Evolutionary conservation across 495 filamentous ascomycete genomes (phyloP), one percentile per base, ranked within the genome.

Genomic region (Penicillium cosmopolitanum): DNA sequence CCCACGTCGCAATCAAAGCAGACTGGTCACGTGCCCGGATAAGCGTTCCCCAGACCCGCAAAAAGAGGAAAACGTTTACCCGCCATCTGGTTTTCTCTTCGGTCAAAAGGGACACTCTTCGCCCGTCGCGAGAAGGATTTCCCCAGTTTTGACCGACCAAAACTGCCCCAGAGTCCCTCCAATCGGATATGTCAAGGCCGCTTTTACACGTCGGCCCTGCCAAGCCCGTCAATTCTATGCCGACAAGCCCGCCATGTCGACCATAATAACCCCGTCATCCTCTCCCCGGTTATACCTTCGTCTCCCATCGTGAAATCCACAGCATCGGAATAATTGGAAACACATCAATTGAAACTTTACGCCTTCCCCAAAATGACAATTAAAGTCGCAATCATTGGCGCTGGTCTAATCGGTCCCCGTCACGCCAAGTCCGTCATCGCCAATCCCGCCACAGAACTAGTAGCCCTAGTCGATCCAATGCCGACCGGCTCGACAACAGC

Each of bases 381-480:
- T 53, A 77, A 75, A 59, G 68, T 86, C 36, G 79, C 80, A 36
- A 67, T 87, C 46, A 68, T 86, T 55, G 84, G 85, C 53, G 76
- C 77, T 42, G 85, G 84, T n/a, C 71, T 80, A 16, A 86, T 87
- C 50, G 84, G 85, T 15, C 81, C 81, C 36, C 78, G 84, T 16
- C 83, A 87, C 61, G 81, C 82, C 0, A 65, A 81, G 56, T 79
- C 82, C 35, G 69, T 87, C 11, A 56, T 78, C 54, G 55, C 63
- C n/a, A 78, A 81, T 63, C 70, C 78, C 9, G 61, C 68, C 16
- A 79, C 84, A 21, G 55, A 71, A 8, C 75, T 87, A 5, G 55
- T 70, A 12, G 83, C 77, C 12, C 72, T 87, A 46, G 77, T 87
- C 47, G 83, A 86, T 55, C 80, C 78, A 40, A 69, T 62, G 31